Evolutionary conservation across 345 rosid species (phyloP).

Genomic region (Lepidium sativum): DNA sequence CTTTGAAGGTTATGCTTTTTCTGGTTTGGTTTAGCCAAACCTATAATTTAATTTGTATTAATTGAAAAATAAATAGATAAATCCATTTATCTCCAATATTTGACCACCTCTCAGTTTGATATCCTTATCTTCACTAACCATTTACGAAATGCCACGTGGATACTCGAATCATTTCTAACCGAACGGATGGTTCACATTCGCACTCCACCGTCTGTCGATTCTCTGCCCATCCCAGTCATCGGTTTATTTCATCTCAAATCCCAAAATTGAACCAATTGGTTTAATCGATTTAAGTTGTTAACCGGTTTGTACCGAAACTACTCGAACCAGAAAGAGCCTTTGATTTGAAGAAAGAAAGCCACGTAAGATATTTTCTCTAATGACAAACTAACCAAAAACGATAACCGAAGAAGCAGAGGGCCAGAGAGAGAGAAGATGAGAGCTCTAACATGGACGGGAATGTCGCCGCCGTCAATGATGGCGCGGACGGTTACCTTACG

Average conservation of each 20-base stretch:
- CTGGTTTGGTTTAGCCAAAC: too few species aligned
- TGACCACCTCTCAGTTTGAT: too few species aligned
- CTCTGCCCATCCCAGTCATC: neutral
- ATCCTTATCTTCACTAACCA: neutral
- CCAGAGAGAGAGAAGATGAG: constrained; percentile 20
- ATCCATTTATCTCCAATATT: too few species aligned
- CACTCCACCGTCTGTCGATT: neutral
- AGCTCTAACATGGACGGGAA: constrained; percentile 24
- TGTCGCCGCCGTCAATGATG: constrained; percentile 4
- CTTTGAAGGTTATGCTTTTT: too few species aligned
- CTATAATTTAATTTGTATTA: too few species aligned
- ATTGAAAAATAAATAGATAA: too few species aligned
- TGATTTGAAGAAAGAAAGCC: constrained; percentile 1
- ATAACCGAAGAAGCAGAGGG: neutral
- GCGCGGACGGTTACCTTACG: neutral
- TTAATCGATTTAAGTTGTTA: neutral
- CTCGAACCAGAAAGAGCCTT: neutral
- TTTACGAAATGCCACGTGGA: neutral
- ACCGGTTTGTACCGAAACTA: constrained; percentile 19
- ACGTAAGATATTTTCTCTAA: constrained; percentile 3
- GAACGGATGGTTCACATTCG: neutral
- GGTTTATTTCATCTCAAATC: neutral
- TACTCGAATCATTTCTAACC: neutral
- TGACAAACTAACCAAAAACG: neutral
- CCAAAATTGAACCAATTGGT: neutral